Evolutionary conservation across 1,284 basidiomycete species (phyloP).

Genomic region (Mycosarcoma maydis): DNA sequence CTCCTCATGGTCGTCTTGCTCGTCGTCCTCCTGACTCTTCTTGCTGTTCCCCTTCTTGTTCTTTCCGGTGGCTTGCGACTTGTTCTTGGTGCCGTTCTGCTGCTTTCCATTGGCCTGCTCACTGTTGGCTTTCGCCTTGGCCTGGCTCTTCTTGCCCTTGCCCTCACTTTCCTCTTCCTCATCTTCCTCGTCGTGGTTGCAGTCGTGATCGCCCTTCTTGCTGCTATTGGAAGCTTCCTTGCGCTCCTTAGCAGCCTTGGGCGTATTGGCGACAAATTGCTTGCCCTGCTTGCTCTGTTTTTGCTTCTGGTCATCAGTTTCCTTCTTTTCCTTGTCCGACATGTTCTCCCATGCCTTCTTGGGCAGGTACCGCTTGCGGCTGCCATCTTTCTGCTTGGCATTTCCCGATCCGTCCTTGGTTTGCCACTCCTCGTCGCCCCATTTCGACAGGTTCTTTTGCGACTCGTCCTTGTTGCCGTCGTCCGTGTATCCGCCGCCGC

Average conservation of each 20-base stretch:
- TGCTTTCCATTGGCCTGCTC: constrained; percentile 10
- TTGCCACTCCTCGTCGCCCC: constrained; percentile 46
- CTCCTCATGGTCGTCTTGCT: constrained; percentile 12
- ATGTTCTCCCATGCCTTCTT: constrained; percentile 52
- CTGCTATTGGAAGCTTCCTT: constrained; percentile 26
- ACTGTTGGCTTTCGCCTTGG: constrained; percentile 9
- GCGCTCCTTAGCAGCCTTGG: constrained; percentile 27
- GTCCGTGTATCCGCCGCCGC: constrained; percentile 38
- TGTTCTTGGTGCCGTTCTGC: constrained; percentile 16
- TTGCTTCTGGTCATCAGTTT: constrained; percentile 43
- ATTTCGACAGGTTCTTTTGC: constrained; percentile 39
- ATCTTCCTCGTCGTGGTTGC: constrained; percentile 10
- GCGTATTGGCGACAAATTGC: constrained; percentile 36
- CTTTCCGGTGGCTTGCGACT: constrained; percentile 9
- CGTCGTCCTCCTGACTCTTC: constrained; percentile 11
- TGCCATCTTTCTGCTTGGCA: constrained; percentile 41
- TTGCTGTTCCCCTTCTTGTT: constrained; percentile 5
- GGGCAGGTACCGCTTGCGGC: constrained; percentile 38
- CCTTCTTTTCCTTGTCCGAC: constrained; percentile 41
- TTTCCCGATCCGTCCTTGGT: constrained; percentile 40
- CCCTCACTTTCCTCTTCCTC: constrained; percentile 3
- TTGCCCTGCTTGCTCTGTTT: constrained; percentile 37
- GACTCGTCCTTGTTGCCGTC: constrained; percentile 41
- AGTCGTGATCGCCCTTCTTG: constrained; percentile 7
- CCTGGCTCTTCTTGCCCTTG: constrained; percentile 8